phyloP scores from a whole-genome alignment of 2,329 filamentous ascomycete genomes.

The Pyricularia sp. region DNA sequence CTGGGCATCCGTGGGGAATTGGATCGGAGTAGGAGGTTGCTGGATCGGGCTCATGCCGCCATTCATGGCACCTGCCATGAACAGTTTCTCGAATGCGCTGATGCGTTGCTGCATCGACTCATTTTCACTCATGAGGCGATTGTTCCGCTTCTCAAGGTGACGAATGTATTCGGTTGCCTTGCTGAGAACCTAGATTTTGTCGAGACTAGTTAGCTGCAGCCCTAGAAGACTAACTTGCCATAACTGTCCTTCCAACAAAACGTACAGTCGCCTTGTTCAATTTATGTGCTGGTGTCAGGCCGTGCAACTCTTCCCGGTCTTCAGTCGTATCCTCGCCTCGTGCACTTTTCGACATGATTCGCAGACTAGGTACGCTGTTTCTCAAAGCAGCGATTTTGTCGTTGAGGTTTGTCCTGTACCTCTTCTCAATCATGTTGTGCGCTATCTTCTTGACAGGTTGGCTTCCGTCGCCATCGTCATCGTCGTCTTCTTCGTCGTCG shows the following conservation, averaged over 20 bases:
- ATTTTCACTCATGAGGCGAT: slow-evolving; percentile 70
- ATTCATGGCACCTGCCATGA: slow-evolving; percentile 62
- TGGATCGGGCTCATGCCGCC: slow-evolving; percentile 42
- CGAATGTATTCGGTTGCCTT: slow-evolving; percentile 96
- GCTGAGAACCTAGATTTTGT: slow-evolving; percentile 50
- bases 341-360: slow-evolving; percentile 66
- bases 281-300: slow-evolving; percentile 78
- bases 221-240: not conserved
- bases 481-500: slow-evolving; percentile 48
- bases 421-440: slow-evolving; percentile 97
- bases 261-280: slow-evolving; percentile 86
- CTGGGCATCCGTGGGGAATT: slow-evolving; percentile 30
- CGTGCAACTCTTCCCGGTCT: slow-evolving; percentile 69
- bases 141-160: slow-evolving; percentile 84
- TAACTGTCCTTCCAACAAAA: not conserved
- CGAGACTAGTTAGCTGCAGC: not conserved
- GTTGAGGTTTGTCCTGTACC: slow-evolving; percentile 90
- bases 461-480: slow-evolving; percentile 43
- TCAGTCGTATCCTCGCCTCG: slow-evolving; percentile 55
- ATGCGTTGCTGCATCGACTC: slow-evolving; percentile 64
- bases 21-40: slow-evolving; percentile 35
- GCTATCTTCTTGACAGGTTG: slow-evolving; percentile 71
- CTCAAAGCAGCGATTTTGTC: slow-evolving; percentile 90
- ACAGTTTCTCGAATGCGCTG: slow-evolving; percentile 63
- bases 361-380: slow-evolving; percentile 81